Evolutionary conservation across 768 basidiomycete species (phyloP).

Genomic region (Leccinum ochraceum): DNA sequence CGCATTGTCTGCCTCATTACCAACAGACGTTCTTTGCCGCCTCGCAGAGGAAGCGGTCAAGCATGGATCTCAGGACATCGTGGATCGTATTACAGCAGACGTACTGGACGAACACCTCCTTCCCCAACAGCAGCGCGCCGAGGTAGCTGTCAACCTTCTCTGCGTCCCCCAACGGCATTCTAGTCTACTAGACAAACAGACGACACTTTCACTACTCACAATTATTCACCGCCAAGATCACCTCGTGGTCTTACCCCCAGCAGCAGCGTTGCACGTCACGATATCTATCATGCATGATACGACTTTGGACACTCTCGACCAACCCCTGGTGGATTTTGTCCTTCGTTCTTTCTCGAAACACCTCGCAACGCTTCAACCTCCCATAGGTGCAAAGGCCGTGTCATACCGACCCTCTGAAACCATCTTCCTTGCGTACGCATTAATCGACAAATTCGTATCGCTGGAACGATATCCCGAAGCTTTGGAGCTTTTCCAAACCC

Average conservation of each 20-base stretch:
- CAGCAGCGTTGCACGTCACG: constrained; percentile 21
- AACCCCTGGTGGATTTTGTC: constrained; percentile 28
- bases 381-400: constrained; percentile 30
- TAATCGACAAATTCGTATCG: constrained; percentile 44
- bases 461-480: constrained; percentile 38
- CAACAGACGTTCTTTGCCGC: constrained; percentile 28
- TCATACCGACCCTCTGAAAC: constrained; percentile 40
- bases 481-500: constrained; percentile 48
- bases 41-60: constrained; percentile 34
- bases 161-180: constrained; percentile 22
- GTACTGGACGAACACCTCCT: constrained; percentile 34
- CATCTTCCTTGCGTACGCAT: constrained; percentile 42
- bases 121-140: constrained; percentile 19
- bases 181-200: constrained; percentile 24
- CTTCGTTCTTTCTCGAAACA: constrained; percentile 34
- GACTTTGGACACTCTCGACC: constrained; percentile 18
- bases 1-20: constrained; percentile 22
- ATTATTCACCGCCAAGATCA: constrained; percentile 19
- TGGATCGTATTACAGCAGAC: constrained; percentile 44
- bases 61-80: constrained; percentile 32
- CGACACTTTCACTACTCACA: constrained; percentile 23
- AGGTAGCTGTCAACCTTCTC: constrained; percentile 30
- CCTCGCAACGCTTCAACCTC: constrained; percentile 26
- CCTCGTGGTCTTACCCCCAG: constrained; percentile 12
- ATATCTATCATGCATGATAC: constrained; percentile 24